Evolutionary conservation across 495 filamentous ascomycete species (phyloP).

Genomic region (Aspergillus panamensis): DNA sequence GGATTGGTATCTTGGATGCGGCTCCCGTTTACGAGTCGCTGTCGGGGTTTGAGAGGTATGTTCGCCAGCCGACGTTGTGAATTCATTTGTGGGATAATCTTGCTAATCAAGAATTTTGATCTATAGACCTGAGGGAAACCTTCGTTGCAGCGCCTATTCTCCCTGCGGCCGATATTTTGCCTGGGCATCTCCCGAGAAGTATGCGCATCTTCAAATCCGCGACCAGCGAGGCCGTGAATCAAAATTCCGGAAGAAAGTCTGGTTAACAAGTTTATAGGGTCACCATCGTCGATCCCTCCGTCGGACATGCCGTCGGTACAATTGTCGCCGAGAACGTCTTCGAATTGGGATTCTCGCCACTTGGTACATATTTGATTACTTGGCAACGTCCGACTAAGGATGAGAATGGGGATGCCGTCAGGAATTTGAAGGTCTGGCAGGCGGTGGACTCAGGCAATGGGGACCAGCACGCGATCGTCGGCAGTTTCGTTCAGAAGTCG

Average conservation of each 20-base stretch:
- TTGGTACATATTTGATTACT: conserved; percentile 88
- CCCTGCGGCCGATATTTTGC: conserved; percentile 93
- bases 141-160: conserved; percentile 91
- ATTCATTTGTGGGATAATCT: background rate
- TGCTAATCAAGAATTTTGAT: conserved; percentile 23
- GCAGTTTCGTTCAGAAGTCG: conserved; percentile 88
- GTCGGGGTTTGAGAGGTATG: conserved; percentile 71
- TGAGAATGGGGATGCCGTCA: conserved; percentile 83
- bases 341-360: conserved; percentile 90
- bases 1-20: conserved; percentile 88
- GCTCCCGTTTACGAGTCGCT: conserved; percentile 82
- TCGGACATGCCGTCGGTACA: conserved; percentile 70
- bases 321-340: conserved; percentile 78
- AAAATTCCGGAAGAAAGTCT: background rate
- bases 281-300: conserved; percentile 74
- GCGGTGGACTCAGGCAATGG: conserved; percentile 50
- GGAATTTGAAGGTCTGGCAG: conserved; percentile 96
- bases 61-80: background rate
- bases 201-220: conserved; percentile 20
- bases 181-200: conserved; percentile 85
- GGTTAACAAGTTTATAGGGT: conserved; percentile 52
- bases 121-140: conserved; percentile 80
- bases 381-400: conserved; percentile 95
- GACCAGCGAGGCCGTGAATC: background rate
- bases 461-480: conserved; percentile 68